These are phyloP conservation scores for Cyclotella atomus DNA, from an alignment of 108 stramenopile genomes.

Conservation along the genomic window DNA sequence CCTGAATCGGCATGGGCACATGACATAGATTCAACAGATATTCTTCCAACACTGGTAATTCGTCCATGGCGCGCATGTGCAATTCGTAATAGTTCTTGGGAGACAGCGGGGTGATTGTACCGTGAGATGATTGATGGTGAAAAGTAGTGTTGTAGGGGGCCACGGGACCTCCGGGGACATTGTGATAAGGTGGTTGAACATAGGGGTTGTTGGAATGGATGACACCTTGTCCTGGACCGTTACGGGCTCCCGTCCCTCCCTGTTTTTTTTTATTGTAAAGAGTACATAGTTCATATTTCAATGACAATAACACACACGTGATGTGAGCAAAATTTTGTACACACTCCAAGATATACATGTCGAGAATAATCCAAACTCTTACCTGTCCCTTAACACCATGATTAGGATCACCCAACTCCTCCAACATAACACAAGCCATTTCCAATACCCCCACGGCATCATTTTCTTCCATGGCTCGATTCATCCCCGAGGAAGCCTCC, in stretches of 20 bases:
- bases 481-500: constrained; percentile 81
- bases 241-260: constrained; percentile 10
- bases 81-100: constrained; percentile 99
- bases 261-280: neutral
- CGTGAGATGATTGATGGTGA: constrained; percentile 36
- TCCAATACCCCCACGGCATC: constrained; percentile 82
- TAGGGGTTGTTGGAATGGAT: neutral
- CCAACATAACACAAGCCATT: constrained; percentile 89
- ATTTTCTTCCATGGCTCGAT: constrained; percentile 77
- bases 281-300: neutral
- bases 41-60: constrained; percentile 93
- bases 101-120: constrained; percentile 67
- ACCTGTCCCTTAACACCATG: constrained; percentile 57
- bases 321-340: too few relatives aligned
- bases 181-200: constrained; percentile 33
- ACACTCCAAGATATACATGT: too few relatives aligned
- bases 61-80: constrained; percentile 95
- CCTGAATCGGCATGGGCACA: neutral
- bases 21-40: constrained; percentile 77
- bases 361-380: too few relatives aligned
- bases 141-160: constrained; percentile 38
- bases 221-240: neutral
- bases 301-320: too few relatives aligned
- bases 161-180: constrained; percentile 33
- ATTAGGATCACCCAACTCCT: constrained; percentile 89